Evolutionary conservation across 495 filamentous ascomycete species (phyloP).

Genomic region (Lepraria neglecta): DNA sequence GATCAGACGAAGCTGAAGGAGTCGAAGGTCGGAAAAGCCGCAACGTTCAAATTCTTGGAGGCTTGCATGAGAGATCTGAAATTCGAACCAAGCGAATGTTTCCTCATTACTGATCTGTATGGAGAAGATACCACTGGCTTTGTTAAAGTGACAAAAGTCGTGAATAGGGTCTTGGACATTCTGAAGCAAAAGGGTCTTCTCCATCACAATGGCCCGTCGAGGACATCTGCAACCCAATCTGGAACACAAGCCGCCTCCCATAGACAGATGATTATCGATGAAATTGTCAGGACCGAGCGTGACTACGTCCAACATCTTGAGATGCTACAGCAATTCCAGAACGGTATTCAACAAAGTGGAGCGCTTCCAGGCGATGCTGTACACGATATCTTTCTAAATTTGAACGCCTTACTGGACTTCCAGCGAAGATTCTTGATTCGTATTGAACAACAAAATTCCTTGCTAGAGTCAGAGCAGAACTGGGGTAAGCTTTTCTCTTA

Average conservation of each 20-base stretch:
- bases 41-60: constrained; percentile 65
- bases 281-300: constrained; percentile 87
- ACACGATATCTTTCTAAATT: constrained; percentile 92
- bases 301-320: constrained; percentile 99
- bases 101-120: constrained; percentile 85
- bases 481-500: constrained; percentile 84
- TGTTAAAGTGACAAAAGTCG: constrained; percentile 82
- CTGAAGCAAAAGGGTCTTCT: constrained; percentile 69
- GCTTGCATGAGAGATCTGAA: constrained; percentile 65
- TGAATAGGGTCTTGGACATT: constrained; percentile 85
- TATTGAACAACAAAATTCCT: constrained; percentile 88
- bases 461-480: constrained; percentile 69
- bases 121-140: constrained; percentile 94
- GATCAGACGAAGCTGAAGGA: constrained; percentile 53
- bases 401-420: constrained; percentile 90
- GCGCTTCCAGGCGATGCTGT: constrained; percentile 83
- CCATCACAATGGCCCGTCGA: constrained; percentile 44
- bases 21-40: constrained; percentile 61
- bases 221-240: constrained; percentile 22
- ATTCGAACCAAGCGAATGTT: constrained; percentile 73
- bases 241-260: constrained; percentile 56
- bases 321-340: constrained; percentile 88
- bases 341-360: constrained; percentile 76
- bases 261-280: constrained; percentile 78
- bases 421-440: constrained; percentile 90